A percentile compares a stretch with the other conserved stretches of the same genome.
These are phyloP conservation scores for Sporisorium reilianum DNA, from an alignment of 1,284 basidiomycete genomes.

Conservation along the genomic window DNA sequence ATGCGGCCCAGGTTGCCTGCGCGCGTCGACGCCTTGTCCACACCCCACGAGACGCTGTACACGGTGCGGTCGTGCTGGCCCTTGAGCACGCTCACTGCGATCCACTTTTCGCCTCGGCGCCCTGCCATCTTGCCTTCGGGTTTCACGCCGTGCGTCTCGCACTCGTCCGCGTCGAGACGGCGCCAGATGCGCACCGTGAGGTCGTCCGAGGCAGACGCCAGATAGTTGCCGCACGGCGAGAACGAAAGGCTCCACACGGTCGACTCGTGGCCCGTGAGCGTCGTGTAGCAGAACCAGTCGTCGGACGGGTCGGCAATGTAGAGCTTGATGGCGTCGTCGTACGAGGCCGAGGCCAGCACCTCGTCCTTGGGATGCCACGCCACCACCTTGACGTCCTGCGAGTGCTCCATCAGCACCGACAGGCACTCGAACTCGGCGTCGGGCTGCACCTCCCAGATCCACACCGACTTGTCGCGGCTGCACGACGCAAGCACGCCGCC, in stretches of 20 bases:
- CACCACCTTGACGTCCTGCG: slow-evolving; percentile 94
- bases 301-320: slow-evolving; percentile 93
- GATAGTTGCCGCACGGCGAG: slow-evolving; percentile 82
- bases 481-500: slow-evolving; percentile 91
- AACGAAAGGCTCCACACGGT: slow-evolving; percentile 92
- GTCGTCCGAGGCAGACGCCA: slow-evolving; percentile 85
- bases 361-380: slow-evolving; percentile 96
- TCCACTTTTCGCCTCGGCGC: slow-evolving; percentile 69
- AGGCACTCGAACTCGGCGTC: slow-evolving; percentile 87
- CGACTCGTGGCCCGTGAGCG: slow-evolving; percentile 79
- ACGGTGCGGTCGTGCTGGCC: slow-evolving; percentile 78
- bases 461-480: slow-evolving; percentile 95
- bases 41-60: slow-evolving; percentile 82
- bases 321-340: slow-evolving; percentile 95
- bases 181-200: slow-evolving; percentile 75
- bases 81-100: slow-evolving; percentile 62
- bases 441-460: slow-evolving; percentile 94
- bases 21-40: slow-evolving; percentile 54
- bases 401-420: slow-evolving; percentile 95
- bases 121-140: slow-evolving; percentile 60
- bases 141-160: slow-evolving; percentile 58
- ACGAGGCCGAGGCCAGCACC: slow-evolving; percentile 94
- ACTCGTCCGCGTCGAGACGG: slow-evolving; percentile 61
- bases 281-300: slow-evolving; percentile 91
- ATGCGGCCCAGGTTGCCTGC: slow-evolving; percentile 76